Evolutionary conservation across 2,329 filamentous ascomycete genomes (phyloP), one percentile per base, ranked within the genome.

Genomic region (Pseudogymnoascus sp.): DNA sequence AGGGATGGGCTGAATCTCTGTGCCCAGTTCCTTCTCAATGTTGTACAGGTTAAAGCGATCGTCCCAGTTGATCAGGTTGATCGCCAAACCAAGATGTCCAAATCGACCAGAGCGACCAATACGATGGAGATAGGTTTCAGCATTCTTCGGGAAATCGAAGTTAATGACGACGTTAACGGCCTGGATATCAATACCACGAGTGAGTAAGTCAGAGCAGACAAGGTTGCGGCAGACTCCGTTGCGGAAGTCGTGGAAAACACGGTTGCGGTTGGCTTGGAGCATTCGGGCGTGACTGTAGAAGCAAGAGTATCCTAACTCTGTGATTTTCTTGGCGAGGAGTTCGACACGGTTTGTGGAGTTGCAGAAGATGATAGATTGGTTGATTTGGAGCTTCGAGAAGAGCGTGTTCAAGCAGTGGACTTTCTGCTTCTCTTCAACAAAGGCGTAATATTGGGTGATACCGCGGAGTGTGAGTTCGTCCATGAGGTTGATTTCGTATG

Each of bases 321-420:
- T 99, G 72, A 99, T 99, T 78, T 99, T 99, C 83, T 99, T 99
- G 59, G 94, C 94, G 27, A 99, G 84, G 61, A 99, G 83, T 77
- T 99, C 94, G 65, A 99, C 94, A 67, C 94, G 91, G 76, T 97
- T 97, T 61, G 94, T 99, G 41, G 94, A 99, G 78, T 99, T 99
- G 80, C 94, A 99, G 80, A 99, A 99, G 74, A 99, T 99, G 79
- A 99, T 99, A 66, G 95, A 99, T 80, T 99, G 94, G 79, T 99
- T 99, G 79, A 99, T 99, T 77, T 99, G 93, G 13, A 99, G 86
- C 78, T 97, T 96, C 69, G 92, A 97, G 81, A 99, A 99, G 66
- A 99, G 87, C 0, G 94, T 99, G 80, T 99, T 99, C 67, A 99
- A 80, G 75, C 94, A 99, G 79, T 99, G 95, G 17, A 99, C 94